These are phyloP conservation scores for Penicillium psychrosexuale DNA, from an alignment of 2,329 filamentous ascomycete species.

Conservation along the genomic window DNA sequence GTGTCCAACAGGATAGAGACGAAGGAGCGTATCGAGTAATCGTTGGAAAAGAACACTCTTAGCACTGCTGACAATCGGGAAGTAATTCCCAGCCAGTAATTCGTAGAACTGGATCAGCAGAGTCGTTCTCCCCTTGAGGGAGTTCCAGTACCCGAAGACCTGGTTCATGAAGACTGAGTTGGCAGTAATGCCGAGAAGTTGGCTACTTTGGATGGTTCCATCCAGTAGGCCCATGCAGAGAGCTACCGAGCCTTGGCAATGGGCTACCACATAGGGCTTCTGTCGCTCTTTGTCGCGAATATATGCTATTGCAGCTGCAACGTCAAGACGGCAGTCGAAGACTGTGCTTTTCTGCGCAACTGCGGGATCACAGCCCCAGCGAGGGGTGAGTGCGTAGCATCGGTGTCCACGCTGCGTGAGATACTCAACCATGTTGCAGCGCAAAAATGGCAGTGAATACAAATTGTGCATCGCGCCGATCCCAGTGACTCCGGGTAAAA, in stretches of 20 bases:
- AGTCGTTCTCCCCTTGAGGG: constrained; percentile 5
- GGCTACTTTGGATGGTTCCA: constrained; percentile 14
- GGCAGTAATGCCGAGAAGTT: constrained; percentile 19
- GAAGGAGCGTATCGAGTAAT: constrained; percentile 22
- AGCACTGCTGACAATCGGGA: constrained; percentile 6
- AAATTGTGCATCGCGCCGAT: not conserved
- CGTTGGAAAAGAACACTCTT: constrained; percentile 12
- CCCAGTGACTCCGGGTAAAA: constrained; percentile 1
- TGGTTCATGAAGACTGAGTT: constrained; percentile 24
- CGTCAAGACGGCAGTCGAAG: constrained; percentile 10
- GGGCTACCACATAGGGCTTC: constrained; percentile 18
- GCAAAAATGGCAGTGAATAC: constrained; percentile 1
- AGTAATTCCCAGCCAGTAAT: constrained; percentile 16
- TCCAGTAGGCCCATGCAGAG: constrained; percentile 20
- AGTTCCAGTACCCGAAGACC: constrained; percentile 19
- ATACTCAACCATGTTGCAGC: constrained; percentile 9
- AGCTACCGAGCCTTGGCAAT: constrained; percentile 20
- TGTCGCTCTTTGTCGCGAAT: constrained; percentile 8
- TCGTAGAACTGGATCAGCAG: constrained; percentile 3
- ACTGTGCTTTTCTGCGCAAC: constrained; percentile 1
- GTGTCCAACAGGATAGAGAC: constrained; percentile 34
- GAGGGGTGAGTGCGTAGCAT: constrained; percentile 8
- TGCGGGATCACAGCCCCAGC: not conserved
- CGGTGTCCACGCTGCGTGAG: constrained; percentile 5
- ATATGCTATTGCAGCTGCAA: constrained; percentile 14